A percentile compares a stretch with the other conserved stretches of the same genome.
Conservation (phyloP, 371 early-diverging fungal genomes). For the Dinochytrium kinnereticum region DNA sequence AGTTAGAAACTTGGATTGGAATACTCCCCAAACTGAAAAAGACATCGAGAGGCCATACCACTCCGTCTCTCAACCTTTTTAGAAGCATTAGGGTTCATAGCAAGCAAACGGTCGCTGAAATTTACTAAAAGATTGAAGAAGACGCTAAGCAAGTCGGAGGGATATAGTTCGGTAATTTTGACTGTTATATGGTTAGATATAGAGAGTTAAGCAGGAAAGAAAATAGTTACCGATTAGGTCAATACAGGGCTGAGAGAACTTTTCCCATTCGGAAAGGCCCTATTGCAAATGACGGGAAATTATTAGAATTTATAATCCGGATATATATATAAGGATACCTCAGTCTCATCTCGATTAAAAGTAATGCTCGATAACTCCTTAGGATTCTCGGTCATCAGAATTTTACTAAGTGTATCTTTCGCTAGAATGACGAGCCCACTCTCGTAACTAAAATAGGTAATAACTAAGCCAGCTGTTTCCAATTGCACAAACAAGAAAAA, state of each 20-base stretch:
- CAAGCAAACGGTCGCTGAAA: slow-evolving; percentile 2
- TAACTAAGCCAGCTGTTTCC: too few species aligned
- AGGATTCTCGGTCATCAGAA: slow-evolving; percentile 5
- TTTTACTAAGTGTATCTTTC: slow-evolving; percentile 7
- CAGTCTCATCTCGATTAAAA: neutral
- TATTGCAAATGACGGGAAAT: too few species aligned
- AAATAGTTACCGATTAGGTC: slow-evolving; percentile 1
- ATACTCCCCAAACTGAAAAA: too few species aligned
- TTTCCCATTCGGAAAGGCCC: slow-evolving; percentile 11
- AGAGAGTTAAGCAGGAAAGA: neutral
- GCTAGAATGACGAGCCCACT: neutral
- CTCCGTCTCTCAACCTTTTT: neutral
- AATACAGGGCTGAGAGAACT: neutral
- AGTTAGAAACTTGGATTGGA: neutral
- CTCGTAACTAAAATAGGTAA: neutral
- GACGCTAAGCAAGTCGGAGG: neutral
- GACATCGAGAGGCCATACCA: neutral
- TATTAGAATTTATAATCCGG: neutral
- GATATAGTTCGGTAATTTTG: slow-evolving; percentile 9
- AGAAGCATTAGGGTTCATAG: neutral
- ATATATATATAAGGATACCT: neutral
- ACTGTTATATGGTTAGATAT: neutral
- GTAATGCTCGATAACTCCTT: neutral
- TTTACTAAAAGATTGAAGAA: neutral
- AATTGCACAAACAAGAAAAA: neutral